Evolutionary conservation across 2,329 filamentous ascomycete species (phyloP).

Genomic region (Fusarium mundagurra): DNA sequence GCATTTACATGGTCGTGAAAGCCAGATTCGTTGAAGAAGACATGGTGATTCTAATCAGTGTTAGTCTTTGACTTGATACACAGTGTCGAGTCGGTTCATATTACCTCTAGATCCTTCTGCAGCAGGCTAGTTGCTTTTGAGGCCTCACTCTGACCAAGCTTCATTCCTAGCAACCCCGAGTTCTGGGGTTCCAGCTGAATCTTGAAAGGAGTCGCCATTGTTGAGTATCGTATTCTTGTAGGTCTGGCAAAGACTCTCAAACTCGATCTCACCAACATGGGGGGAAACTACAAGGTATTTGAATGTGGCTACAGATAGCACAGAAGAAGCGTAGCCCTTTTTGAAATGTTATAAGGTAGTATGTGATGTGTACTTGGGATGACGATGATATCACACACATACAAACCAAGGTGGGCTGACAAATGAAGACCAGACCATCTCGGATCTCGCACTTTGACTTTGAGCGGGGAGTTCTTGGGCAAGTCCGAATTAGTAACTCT

Average conservation of each 20-base stretch:
- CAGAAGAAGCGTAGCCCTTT: not conserved
- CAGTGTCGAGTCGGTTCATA: not conserved
- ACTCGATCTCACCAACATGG: conserved; percentile 24
- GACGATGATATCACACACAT: conserved; percentile 15
- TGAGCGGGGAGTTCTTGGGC: not conserved
- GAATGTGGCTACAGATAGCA: not conserved
- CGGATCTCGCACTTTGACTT: conserved; percentile 4
- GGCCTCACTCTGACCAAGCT: conserved; percentile 68
- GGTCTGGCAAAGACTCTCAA: conserved; percentile 26
- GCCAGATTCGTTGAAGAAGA: conserved; percentile 79
- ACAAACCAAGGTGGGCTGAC: conserved; percentile 19
- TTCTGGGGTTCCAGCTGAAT: conserved; percentile 60
- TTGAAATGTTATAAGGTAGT: not conserved
- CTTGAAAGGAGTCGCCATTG: conserved; percentile 59
- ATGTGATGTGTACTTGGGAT: not conserved
- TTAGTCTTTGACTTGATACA: not conserved
- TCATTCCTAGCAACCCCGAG: conserved; percentile 59
- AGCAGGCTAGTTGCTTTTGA: conserved; percentile 72
- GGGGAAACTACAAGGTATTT: not conserved
- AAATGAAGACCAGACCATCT: conserved; percentile 2
- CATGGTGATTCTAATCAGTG: conserved; percentile 64
- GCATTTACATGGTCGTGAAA: conserved; percentile 81
- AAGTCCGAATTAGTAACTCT: not conserved
- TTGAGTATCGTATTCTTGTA: conserved; percentile 8
- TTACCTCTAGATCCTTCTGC: conserved; percentile 76